Evolutionary conservation across 176 grass and related monocot species (phyloP).

Genomic region (Oryza nivara): DNA sequence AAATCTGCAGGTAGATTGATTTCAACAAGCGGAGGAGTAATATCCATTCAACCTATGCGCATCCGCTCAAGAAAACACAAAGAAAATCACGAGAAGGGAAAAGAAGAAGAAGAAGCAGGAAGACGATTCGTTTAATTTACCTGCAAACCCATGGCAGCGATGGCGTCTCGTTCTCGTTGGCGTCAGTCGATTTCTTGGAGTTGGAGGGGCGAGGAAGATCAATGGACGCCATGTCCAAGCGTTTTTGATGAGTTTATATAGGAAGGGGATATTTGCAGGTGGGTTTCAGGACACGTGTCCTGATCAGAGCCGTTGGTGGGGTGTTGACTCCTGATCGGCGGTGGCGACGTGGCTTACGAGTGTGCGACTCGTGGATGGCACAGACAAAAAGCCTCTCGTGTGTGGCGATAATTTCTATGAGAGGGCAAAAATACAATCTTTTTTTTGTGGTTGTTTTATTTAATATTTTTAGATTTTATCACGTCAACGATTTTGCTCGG

Average conservation of each 20-base stretch:
- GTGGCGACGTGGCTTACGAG: too few relatives aligned
- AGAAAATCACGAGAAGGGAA: background rate
- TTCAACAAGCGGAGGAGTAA: background rate
- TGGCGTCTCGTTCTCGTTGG: background rate
- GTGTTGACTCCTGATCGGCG: background rate
- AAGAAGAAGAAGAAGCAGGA: too few relatives aligned
- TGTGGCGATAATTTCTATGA: background rate
- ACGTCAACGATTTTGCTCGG: too few relatives aligned
- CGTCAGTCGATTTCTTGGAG: background rate
- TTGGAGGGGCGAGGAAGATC: too few relatives aligned
- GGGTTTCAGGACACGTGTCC: too few relatives aligned
- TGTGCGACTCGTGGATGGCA: background rate
- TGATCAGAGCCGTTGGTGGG: background rate
- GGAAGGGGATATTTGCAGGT: background rate
- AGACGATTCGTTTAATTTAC: background rate
- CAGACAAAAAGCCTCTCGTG: background rate
- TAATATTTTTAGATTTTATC: too few relatives aligned
- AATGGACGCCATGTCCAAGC: background rate
- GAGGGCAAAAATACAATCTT: background rate
- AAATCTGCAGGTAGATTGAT: background rate
- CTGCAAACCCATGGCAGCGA: constrained; percentile 34
- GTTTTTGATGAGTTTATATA: background rate
- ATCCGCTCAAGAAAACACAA: background rate
- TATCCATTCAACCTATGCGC: too few relatives aligned
- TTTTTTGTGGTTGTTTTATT: background rate